A percentile compares a stretch with the other conserved stretches of the same genome.
phyloP scores from a whole-genome alignment of 2,329 filamentous ascomycete species.

The Didymella glomerata region DNA sequence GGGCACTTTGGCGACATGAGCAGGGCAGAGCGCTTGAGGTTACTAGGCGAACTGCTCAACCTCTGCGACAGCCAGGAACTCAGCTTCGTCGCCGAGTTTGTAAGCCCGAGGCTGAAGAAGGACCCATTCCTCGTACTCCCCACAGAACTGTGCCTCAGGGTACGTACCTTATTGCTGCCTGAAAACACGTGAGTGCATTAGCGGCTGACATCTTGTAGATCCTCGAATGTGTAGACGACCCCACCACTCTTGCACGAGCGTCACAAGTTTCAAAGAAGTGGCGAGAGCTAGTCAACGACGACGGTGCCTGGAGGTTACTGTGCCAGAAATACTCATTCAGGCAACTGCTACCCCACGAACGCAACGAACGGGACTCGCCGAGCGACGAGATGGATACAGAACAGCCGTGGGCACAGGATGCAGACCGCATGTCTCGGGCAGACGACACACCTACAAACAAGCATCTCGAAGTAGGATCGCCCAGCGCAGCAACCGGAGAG shows the following conservation, averaged over 20 bases:
- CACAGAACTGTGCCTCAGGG: conserved; percentile 88
- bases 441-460: conserved; percentile 40
- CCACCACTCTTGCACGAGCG: conserved; percentile 88
- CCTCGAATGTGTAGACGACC: conserved; percentile 95
- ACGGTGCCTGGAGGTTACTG: conserved; percentile 97
- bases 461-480: conserved; percentile 42
- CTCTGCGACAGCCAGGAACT: conserved; percentile 94
- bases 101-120: conserved; percentile 92
- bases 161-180: conserved; percentile 56
- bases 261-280: conserved; percentile 96
- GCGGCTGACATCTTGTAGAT: conserved; percentile 65
- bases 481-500: conserved; percentile 57
- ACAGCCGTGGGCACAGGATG: conserved; percentile 38
- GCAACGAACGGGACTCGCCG: conserved; percentile 38
- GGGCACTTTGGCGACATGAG: conserved; percentile 82
- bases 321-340: conserved; percentile 95
- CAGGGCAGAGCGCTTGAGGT: conserved; percentile 76
- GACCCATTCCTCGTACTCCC: conserved; percentile 93
- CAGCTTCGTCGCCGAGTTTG: conserved; percentile 95
- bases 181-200: neutral
- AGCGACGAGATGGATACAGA: conserved; percentile 41
- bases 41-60: conserved; percentile 88
- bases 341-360: conserved; percentile 59
- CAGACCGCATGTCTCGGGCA: conserved; percentile 37
- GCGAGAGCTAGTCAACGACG: conserved; percentile 91